These are phyloP conservation scores for Aureobasidium namibiae DNA, from an alignment of 2,329 filamentous ascomycete species.

Conservation along the genomic window DNA sequence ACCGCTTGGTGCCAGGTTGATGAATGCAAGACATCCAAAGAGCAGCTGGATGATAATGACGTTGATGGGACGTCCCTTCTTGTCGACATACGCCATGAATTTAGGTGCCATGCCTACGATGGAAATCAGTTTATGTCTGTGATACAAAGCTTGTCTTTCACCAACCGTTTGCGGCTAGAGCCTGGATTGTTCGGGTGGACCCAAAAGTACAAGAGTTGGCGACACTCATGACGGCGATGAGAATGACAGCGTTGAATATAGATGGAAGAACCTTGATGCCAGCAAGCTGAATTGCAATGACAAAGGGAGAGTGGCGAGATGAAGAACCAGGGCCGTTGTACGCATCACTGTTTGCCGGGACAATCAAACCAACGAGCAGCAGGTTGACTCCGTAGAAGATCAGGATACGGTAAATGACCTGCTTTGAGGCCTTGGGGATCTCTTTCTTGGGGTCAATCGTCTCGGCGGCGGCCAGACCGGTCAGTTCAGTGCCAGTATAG, in stretches of 20 bases:
- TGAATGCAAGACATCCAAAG: constrained; percentile 65
- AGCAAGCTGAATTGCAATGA: constrained; percentile 53
- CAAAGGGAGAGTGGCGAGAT: constrained; percentile 50
- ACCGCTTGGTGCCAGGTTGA: constrained; percentile 53
- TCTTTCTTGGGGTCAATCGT: constrained; percentile 39
- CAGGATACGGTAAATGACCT: constrained; percentile 19
- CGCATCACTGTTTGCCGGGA: constrained; percentile 16
- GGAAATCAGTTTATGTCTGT: not conserved
- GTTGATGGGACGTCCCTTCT: constrained; percentile 67
- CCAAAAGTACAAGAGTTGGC: constrained; percentile 50
- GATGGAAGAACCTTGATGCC: constrained; percentile 51
- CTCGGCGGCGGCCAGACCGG: constrained; percentile 41
- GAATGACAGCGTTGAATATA: constrained; percentile 57
- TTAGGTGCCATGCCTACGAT: constrained; percentile 60
- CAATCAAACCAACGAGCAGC: constrained; percentile 17
- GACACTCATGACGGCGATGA: constrained; percentile 49
- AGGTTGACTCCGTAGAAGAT: constrained; percentile 20
- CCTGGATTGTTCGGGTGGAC: constrained; percentile 48
- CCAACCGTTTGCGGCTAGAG: constrained; percentile 35
- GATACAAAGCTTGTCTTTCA: constrained; percentile 16
- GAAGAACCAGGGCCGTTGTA: constrained; percentile 26
- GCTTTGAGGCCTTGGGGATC: constrained; percentile 17
- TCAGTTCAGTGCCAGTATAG: constrained; percentile 53
- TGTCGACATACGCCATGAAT: constrained; percentile 72
- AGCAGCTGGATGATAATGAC: constrained; percentile 58